phyloP scores from a whole-genome alignment of 805 yeast genomes.

The Ogataea naganishii region DNA sequence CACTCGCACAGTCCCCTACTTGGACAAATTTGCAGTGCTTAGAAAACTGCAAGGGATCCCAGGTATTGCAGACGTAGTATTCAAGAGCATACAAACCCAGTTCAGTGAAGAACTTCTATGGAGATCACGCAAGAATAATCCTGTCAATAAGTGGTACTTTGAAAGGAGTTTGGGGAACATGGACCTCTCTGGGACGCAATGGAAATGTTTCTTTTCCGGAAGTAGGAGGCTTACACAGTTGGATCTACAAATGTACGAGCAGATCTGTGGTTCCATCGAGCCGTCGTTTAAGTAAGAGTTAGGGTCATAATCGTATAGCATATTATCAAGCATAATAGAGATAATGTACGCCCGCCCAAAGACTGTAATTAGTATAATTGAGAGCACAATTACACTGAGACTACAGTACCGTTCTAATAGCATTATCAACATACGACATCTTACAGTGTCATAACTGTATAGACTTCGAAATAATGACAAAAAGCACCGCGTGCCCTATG shows the following conservation, averaged over 20 bases:
- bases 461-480: too few relatives aligned
- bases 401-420: too few relatives aligned
- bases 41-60: conserved; percentile 81
- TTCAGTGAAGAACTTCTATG: conserved; percentile 74
- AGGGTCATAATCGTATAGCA: too few relatives aligned
- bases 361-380: too few relatives aligned
- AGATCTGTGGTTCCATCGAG: conserved; percentile 45
- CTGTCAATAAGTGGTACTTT: conserved; percentile 96
- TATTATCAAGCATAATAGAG: too few relatives aligned
- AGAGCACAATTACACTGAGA: too few relatives aligned
- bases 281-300: too few relatives aligned
- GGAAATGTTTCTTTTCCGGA: conserved; percentile 37
- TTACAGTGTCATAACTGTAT: too few relatives aligned
- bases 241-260: conserved; percentile 37
- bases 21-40: conserved; percentile 91
- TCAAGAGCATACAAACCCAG: conserved; percentile 63
- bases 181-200: conserved; percentile 28
- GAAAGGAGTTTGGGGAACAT: conserved; percentile 76
- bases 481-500: too few relatives aligned
- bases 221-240: conserved; percentile 19
- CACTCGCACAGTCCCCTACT: conserved; percentile 49
- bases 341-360: too few relatives aligned
- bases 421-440: too few relatives aligned
- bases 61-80: conserved; percentile 88
- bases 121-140: conserved; percentile 82